Base-by-base conservation (phyloP, 148 eudicot genomes). In the Simmondsia chinensis region DNA sequence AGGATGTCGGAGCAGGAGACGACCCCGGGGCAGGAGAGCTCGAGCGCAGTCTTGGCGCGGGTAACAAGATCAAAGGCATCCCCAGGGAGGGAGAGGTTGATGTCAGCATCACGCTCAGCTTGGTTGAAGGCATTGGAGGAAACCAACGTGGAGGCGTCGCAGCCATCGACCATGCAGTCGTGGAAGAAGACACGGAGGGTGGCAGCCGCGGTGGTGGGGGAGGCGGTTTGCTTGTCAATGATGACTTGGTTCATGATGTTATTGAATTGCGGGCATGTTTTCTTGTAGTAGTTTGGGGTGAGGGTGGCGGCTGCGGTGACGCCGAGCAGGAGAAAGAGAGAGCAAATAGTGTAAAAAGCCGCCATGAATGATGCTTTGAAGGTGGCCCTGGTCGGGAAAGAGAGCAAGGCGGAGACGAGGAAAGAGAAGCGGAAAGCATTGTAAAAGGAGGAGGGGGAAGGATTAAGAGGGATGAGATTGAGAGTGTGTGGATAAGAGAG, bases 1-100 rank as follows among this genome's bases (percentile, higher is more conserved):
- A 85, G 71, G 19, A 85, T 75, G 36, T 85, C 95, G 0, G 83
- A 27, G 53, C 89, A 85, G 1, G 95, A 85, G 15, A 80, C 89
- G 1, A 74, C 34, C 0, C 78, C 83, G 3, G 95, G 73, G 23
- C 95, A 85, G 4, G 64, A 47, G 16, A 84, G 60, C 52, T 84
- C 89, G 1, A 77, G 42, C 8, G 72, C 70, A 3, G 79, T 77
- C 44, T 84, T 84, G 33, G 71, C 73, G 14, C 80, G 75, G n/a
- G 72, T 77, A 8, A 84, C 58, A 1, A 84, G 38, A 40, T 84
- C 88, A 20, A 74, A 74, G 1, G 75, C 85, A 34, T 84, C 85
- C 0, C 89, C 95, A 0, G 89, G 82, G 9, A 84, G 77, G 37
- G 85, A 59, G 0, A 58, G 48, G 69, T 80, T 75, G 36, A 72